A percentile compares a stretch with the other conserved stretches of the same genome.
phyloP scores from a whole-genome alignment of 345 rosid species.

The Linum tenue region DNA sequence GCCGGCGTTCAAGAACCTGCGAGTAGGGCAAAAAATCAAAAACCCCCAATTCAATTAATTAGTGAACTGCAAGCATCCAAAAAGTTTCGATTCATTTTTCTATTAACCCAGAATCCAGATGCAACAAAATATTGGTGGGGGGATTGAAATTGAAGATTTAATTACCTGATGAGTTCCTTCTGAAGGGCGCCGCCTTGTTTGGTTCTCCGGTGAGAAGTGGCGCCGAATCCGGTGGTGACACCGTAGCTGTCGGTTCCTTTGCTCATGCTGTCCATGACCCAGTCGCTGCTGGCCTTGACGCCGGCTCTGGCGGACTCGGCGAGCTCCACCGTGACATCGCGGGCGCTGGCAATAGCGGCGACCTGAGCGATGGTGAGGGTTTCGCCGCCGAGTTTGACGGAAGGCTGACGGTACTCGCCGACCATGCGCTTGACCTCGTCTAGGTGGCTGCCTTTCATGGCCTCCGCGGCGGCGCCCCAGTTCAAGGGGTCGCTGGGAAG shows the following conservation, averaged over 20 bases:
- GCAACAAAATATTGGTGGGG: not conserved
- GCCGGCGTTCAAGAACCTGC: slow-evolving; percentile 10
- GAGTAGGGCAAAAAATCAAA: not conserved
- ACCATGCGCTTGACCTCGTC: slow-evolving; percentile 4
- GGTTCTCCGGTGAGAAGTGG: slow-evolving; percentile 3
- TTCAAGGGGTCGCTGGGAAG: not conserved
- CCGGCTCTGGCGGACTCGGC: not conserved
- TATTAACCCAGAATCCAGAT: not conserved
- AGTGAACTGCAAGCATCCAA: not conserved
- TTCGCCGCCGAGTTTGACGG: not conserved
- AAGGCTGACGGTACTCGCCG: not conserved
- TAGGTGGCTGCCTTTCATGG: slow-evolving; percentile 3
- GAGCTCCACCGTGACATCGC: slow-evolving; percentile 1
- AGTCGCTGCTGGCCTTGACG: slow-evolving; percentile 5
- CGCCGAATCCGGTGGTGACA: slow-evolving; percentile 7
- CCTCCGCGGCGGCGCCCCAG: slow-evolving; percentile 4
- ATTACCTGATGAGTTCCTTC: not conserved
- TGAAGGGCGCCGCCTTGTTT: slow-evolving; percentile 8
- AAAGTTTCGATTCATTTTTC: not conserved
- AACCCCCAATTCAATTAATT: not conserved
- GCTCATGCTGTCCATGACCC: slow-evolving; percentile 5
- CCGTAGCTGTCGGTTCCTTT: slow-evolving; percentile 5
- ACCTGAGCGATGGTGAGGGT: slow-evolving; percentile 2
- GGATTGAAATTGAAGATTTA: not conserved
- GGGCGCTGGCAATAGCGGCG: not conserved